Percentiles rank a stretch among this genome's conserved stretches.
Evolutionary conservation across 129 eudicot species (phyloP).

Genomic region (Logfia minima): DNA sequence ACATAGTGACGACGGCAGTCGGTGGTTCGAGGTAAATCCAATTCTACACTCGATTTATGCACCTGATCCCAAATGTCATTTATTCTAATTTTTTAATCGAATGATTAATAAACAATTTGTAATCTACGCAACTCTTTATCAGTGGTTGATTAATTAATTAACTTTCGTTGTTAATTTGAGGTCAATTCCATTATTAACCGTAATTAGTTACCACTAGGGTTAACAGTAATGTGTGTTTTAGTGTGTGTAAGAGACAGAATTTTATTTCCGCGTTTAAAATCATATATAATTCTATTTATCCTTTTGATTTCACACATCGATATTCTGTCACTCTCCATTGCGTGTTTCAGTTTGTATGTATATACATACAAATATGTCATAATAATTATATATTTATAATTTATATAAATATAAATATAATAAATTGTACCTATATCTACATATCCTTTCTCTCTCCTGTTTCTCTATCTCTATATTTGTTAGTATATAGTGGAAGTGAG

Average conservation of each 20-base stretch:
- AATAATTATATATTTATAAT: too few relatives aligned
- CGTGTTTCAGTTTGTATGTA: constrained; percentile 33
- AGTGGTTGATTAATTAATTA: constrained; percentile 4
- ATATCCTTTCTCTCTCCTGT: constrained; percentile 20
- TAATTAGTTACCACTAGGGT: not conserved
- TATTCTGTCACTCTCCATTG: constrained; percentile 35
- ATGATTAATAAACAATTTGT: not conserved
- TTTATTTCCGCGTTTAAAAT: not conserved
- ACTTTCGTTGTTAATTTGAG: not conserved
- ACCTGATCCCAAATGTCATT: constrained; percentile 35
- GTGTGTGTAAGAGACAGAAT: not conserved
- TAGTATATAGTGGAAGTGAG: constrained; percentile 31
- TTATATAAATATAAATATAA: too few relatives aligned
- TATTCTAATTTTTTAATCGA: constrained; percentile 1
- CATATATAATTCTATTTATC: not conserved
- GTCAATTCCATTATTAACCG: not conserved
- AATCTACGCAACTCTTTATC: not conserved
- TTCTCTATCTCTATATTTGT: not conserved
- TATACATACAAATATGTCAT: not conserved
- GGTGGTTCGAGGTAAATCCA: constrained; percentile 37
- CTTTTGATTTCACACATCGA: not conserved
- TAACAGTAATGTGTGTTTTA: not conserved
- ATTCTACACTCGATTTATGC: constrained; percentile 15
- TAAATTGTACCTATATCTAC: constrained; percentile 2
- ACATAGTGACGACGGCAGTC: constrained; percentile 21